phyloP scores from a whole-genome alignment of 148 eudicot genomes.

The Cornus suecica region DNA sequence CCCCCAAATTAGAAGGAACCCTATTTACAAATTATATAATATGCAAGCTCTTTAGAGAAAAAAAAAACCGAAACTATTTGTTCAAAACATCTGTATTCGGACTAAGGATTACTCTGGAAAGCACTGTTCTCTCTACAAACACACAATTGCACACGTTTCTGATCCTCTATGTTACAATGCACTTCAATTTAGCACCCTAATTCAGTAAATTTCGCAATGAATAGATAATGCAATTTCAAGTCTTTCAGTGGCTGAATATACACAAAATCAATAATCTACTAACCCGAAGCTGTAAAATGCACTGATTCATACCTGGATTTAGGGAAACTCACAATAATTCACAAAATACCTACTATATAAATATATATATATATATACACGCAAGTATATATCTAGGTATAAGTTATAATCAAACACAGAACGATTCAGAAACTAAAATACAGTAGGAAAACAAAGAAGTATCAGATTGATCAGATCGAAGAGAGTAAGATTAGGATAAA shows the following conservation, averaged over 20 bases:
- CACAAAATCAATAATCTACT: background rate
- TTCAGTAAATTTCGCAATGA: background rate
- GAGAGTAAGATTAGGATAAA: background rate
- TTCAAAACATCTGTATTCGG: conserved; percentile 66
- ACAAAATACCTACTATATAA: background rate
- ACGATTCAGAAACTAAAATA: background rate
- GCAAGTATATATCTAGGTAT: background rate
- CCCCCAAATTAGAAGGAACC: conserved; percentile 77
- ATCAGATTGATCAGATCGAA: background rate
- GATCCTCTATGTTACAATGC: conserved; percentile 1
- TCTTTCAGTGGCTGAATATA: background rate
- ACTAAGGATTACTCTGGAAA: conserved; percentile 47
- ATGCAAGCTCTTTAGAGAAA: conserved; percentile 73
- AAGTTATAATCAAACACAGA: background rate
- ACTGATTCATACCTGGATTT: background rate
- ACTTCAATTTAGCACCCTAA: background rate
- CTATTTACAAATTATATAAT: conserved; percentile 78
- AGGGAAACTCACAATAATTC: background rate
- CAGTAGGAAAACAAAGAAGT: background rate
- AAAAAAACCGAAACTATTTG: conserved; percentile 83
- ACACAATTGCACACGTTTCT: background rate
- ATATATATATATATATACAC: background rate
- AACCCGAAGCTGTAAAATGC: background rate
- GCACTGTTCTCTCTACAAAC: conserved; percentile 43
- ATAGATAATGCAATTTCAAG: background rate